Evolutionary conservation across 805 yeast genomes (phyloP), one percentile per base, ranked within the genome.

Genomic region (Hanseniaspora pseudoguilliermondii): DNA sequence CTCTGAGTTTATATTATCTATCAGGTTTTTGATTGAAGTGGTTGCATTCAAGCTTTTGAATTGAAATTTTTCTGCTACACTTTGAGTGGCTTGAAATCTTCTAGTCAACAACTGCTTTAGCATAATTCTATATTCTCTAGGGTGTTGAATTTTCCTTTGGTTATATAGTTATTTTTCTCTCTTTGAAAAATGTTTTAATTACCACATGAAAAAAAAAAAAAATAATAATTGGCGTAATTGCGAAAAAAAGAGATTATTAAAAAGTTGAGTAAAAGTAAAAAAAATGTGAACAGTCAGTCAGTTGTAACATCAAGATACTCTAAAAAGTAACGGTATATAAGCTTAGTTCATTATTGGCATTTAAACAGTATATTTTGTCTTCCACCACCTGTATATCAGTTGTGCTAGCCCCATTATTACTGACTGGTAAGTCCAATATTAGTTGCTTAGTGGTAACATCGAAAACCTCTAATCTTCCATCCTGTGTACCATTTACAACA

Each of bases 401-500:
- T 5, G 46, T 39, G 18, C 56, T 53, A 5, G 16, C 36, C 11
- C 23, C 36, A 15, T 34, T 46, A n/a, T 21, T 20, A 16, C 11
- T n/a, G 7, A 53, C 23, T 21, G 39, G 9, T 16, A 36, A 18
- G 10, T 53, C 38, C 18, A 39, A 8, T 11, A 53, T 11, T 20
- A 36, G 29, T 6, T 44, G 41, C 41, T 53, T 53, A 7, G 46
- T 46, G 15, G 38, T 16, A 6, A 53, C 56, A 53, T 53, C 43
- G 16, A 53, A 46, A 15, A 53, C 35, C n/a, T 53, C 56, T 10
- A 53, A 34, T 38, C 49, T 32, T n/a, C 56, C 56, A 38, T 53
- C 47, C 29, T 53, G 56, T 3, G 49, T 53, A 15, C 56, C 50
- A 16, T 53, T 53, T 6, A 36, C 27, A 13, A 53, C 50, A 39